Evolutionary conservation across 148 eudicot species (phyloP).

Genomic region (Spergularia bocconei): DNA sequence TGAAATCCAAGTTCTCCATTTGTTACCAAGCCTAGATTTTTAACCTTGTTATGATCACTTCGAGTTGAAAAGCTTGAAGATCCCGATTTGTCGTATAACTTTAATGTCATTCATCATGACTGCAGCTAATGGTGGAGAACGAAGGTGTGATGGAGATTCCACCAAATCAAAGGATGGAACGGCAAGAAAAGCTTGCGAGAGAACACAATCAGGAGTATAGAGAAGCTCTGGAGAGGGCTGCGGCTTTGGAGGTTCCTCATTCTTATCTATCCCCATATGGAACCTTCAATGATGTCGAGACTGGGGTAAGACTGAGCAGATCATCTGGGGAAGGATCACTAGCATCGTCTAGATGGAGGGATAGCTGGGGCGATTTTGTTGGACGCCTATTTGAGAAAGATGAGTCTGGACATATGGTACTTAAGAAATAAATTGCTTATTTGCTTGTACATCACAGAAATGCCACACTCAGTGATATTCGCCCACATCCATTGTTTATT

Average conservation of each 20-base stretch:
- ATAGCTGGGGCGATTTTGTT: constrained; percentile 60
- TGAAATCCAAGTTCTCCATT: no score
- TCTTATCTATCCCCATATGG: constrained; percentile 68
- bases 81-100: neutral
- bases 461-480: neutral
- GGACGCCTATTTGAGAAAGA: constrained; percentile 56
- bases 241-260: constrained; percentile 60
- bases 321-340: constrained; percentile 31
- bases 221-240: constrained; percentile 70
- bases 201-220: constrained; percentile 69
- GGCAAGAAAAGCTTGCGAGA: constrained; percentile 61
- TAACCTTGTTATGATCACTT: neutral
- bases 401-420: constrained; percentile 52
- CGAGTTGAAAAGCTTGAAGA: neutral
- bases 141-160: constrained; percentile 70
- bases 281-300: constrained; percentile 53
- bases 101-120: neutral
- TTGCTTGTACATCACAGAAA: neutral
- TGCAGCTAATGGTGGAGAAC: constrained; percentile 67
- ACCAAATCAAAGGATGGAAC: constrained; percentile 66
- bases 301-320: constrained; percentile 34
- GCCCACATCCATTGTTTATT: constrained; percentile 26
- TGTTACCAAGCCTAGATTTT: no score
- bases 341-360: constrained; percentile 38
- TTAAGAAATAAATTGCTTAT: constrained; percentile 24